Evolutionary conservation across 176 grass and related monocot genomes (phyloP).

Genomic region (Phragmites australis): DNA sequence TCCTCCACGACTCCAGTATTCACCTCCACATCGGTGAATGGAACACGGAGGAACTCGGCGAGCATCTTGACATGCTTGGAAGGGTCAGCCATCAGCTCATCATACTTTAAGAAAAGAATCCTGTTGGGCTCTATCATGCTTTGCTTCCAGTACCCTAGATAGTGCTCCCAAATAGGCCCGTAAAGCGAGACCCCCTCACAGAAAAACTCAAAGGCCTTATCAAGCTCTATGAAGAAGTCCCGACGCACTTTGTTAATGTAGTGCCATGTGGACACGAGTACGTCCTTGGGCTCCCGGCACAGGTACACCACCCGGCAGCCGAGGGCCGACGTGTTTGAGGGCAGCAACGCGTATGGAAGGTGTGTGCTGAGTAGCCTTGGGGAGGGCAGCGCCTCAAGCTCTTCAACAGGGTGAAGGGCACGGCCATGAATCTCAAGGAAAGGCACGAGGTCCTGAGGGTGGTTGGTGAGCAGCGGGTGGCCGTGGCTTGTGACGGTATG

Average conservation of each 20-base stretch:
- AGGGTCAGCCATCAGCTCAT: background rate
- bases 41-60: slow-evolving; percentile 14
- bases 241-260: background rate
- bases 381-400: background rate
- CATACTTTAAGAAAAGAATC: slow-evolving; percentile 31
- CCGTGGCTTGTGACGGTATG: background rate
- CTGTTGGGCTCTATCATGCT: background rate
- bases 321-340: background rate
- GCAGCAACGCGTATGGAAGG: background rate
- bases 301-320: slow-evolving; percentile 1
- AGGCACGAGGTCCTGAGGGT: slow-evolving; percentile 5
- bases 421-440: background rate
- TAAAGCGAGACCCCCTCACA: background rate
- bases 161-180: slow-evolving; percentile 21
- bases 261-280: background rate
- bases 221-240: background rate
- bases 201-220: background rate
- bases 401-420: background rate
- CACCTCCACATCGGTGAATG: slow-evolving; percentile 11
- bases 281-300: slow-evolving; percentile 23
- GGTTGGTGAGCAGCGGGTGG: background rate
- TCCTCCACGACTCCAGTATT: background rate
- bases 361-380: background rate
- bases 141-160: slow-evolving; percentile 6
- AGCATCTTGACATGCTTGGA: slow-evolving; percentile 15